phyloP scores from a whole-genome alignment of 768 basidiomycete genomes.

The Mycena latifolia region DNA sequence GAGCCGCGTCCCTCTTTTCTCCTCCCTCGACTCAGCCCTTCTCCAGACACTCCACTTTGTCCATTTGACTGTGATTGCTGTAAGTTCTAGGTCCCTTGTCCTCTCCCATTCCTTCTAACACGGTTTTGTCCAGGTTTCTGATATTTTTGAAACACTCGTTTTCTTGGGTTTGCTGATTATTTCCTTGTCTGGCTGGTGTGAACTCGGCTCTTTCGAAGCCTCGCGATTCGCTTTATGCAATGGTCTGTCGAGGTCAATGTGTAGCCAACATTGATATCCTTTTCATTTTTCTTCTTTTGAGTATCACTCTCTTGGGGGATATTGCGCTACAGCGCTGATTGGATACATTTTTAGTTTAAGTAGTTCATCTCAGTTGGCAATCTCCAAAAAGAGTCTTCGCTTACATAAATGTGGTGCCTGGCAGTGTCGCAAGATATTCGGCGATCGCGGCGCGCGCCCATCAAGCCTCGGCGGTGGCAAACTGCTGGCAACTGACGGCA shows the following conservation, averaged over 20 bases:
- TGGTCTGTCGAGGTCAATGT: slow-evolving; percentile 70
- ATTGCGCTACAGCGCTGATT: slow-evolving; percentile 37
- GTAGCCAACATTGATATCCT: slow-evolving; percentile 64
- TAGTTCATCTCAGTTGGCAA: background rate
- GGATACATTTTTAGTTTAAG: slow-evolving; percentile 11
- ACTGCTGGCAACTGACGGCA: too few species aligned
- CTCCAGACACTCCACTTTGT: slow-evolving; percentile 82
- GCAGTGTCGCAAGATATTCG: too few species aligned
- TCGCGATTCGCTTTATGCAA: slow-evolving; percentile 49
- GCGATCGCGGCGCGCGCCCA: too few species aligned
- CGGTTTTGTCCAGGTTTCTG: slow-evolving; percentile 40
- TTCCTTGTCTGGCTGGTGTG: background rate
- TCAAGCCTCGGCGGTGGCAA: too few species aligned
- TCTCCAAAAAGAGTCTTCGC: too few species aligned
- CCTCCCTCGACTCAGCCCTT: slow-evolving; percentile 36
- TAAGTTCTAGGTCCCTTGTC: slow-evolving; percentile 50
- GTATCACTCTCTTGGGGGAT: slow-evolving; percentile 33
- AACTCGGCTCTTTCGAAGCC: slow-evolving; percentile 59
- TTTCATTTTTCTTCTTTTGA: slow-evolving; percentile 39
- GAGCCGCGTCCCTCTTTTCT: slow-evolving; percentile 44
- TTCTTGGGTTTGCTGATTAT: slow-evolving; percentile 37
- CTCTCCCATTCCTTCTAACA: background rate
- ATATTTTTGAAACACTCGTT: slow-evolving; percentile 23
- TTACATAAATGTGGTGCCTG: too few species aligned
- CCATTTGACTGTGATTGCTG: slow-evolving; percentile 94